Conservation (phyloP, 495 filamentous ascomycete species). For the Clavariopsis aquatica region DNA sequence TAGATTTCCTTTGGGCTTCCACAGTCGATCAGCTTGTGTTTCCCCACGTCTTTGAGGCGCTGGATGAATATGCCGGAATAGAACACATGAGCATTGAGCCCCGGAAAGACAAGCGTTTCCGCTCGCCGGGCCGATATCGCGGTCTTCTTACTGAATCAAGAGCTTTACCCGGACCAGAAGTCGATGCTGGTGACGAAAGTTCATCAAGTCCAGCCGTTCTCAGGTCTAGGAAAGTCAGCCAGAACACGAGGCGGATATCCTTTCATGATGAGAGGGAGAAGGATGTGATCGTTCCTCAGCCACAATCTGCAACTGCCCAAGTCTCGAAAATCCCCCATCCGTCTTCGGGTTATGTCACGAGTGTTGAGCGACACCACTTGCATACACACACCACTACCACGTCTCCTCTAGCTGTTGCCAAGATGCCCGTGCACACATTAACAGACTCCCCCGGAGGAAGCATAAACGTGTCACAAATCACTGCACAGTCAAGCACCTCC, state of each 20-base stretch:
- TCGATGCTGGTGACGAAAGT: conserved; percentile 31
- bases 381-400: conserved; percentile 11
- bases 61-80: conserved; percentile 52
- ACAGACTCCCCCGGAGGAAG: conserved; percentile 13
- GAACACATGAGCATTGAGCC: neutral
- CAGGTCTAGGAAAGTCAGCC: conserved; percentile 25
- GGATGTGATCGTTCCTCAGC: neutral
- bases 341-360: conserved; percentile 11
- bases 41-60: conserved; percentile 81
- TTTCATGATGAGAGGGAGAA: conserved; percentile 1
- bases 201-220: conserved; percentile 23
- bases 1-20: conserved; percentile 94
- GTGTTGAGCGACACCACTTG: conserved; percentile 19
- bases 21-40: conserved; percentile 84
- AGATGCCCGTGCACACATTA: conserved; percentile 3
- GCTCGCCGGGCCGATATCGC: conserved; percentile 21
- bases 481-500: conserved; percentile 24
- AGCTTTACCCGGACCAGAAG: conserved; percentile 22
- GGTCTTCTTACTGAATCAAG: conserved; percentile 27
- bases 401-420: conserved; percentile 7
- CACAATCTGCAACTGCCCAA: conserved; percentile 6
- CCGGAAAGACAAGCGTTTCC: conserved; percentile 23
- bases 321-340: conserved; percentile 25
- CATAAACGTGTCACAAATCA: conserved; percentile 19
- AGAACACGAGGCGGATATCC: conserved; percentile 25